Evolutionary conservation across 768 basidiomycete species (phyloP), one percentile per base, ranked within the genome.

Genomic region (Arthromyces matolae): DNA sequence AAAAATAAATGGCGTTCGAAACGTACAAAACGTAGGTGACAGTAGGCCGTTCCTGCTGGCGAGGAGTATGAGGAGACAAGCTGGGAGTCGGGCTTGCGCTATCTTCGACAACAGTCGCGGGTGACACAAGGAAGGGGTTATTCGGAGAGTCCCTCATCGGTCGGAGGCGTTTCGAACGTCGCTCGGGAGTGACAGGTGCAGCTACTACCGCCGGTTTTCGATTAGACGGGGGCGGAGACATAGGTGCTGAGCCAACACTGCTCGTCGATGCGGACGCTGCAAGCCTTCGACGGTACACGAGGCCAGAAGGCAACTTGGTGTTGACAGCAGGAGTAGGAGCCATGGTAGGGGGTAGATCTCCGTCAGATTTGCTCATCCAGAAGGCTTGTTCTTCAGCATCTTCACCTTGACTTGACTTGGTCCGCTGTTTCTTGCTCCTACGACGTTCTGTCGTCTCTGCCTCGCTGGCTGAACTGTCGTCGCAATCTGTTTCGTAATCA

Each of bases 1-100:
- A 18, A 13, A 8, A 13, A 29, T 24, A 41, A 19, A 39, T 18
- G 10, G 40, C 39, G 36, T 24, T 18, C 9, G 31, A 29, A 29
- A 78, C 84, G 58, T 63, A 88, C 86, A 88, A 88, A 38, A 89
- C 86, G 58, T 84, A 84, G 22, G 79, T 80, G 42, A 88, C 67
- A 2, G 76, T 85, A 0, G 82, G 81, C 55, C 75, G 76, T 60
- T 87, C 86, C 27, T 73, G 33, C 13, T 46, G 68, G 29, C 59
- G 59, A 5, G 61, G 66, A 35, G 63, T 65, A 12, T 78, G 76
- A 0, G 64, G 59, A 20, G 64, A 61, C 3, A 58, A 44, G 42
- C 58, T 66, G 23, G 65, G 61, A 0, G 64, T 62, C 8, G 67
- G 68, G 20, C 58, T 62, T 10, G 67, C 65, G 6, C 69, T 64